These are phyloP conservation scores for Saprolegnia diclina DNA, from an alignment of 352 stramenopile species.

Conservation along the genomic window DNA sequence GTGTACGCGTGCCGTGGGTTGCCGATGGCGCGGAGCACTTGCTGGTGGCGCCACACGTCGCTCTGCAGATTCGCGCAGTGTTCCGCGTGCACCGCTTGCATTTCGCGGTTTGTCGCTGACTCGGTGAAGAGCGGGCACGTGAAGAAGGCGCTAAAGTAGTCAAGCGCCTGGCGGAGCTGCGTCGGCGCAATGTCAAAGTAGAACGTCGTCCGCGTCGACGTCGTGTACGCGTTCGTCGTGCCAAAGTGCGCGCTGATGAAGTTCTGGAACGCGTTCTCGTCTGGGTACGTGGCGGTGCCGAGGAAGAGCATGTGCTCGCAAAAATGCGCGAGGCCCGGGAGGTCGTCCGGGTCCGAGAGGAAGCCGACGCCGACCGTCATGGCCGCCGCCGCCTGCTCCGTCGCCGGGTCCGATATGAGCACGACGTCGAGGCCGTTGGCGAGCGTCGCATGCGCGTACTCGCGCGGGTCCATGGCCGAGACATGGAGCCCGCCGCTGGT, in stretches of 20 bases:
- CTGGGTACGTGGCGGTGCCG: slow-evolving; percentile 62
- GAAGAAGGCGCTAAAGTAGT: slow-evolving; percentile 87
- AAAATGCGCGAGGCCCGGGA: slow-evolving; percentile 37
- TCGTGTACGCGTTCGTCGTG: slow-evolving; percentile 75
- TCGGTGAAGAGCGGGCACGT: slow-evolving; percentile 51
- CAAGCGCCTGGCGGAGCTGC: slow-evolving; percentile 36
- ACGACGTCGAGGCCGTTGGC: too few species aligned
- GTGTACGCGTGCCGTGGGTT: too few species aligned
- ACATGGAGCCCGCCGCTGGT: too few species aligned
- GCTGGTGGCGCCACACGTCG: slow-evolving; percentile 18
- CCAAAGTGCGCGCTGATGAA: slow-evolving; percentile 65
- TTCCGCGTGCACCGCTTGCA: slow-evolving; percentile 54
- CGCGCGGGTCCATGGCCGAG: too few species aligned
- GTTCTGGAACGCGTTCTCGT: slow-evolving; percentile 77
- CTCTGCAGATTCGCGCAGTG: slow-evolving; percentile 39
- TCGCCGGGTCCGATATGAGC: too few species aligned
- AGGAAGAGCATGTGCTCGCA: slow-evolving; percentile 76
- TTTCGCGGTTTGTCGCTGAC: slow-evolving; percentile 45
- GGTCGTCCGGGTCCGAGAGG: slow-evolving; percentile 30
- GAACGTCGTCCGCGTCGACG: slow-evolving; percentile 73
- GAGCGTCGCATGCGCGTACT: too few species aligned
- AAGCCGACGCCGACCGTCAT: slow-evolving; percentile 37
- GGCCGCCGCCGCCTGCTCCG: slow-evolving; percentile 29
- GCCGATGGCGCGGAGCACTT: too few species aligned
- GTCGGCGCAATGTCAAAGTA: slow-evolving; percentile 60